These are phyloP conservation scores for Entrophospora sp. DNA, from an alignment of 192 early-diverging fungal species.

Conservation along the genomic window DNA sequence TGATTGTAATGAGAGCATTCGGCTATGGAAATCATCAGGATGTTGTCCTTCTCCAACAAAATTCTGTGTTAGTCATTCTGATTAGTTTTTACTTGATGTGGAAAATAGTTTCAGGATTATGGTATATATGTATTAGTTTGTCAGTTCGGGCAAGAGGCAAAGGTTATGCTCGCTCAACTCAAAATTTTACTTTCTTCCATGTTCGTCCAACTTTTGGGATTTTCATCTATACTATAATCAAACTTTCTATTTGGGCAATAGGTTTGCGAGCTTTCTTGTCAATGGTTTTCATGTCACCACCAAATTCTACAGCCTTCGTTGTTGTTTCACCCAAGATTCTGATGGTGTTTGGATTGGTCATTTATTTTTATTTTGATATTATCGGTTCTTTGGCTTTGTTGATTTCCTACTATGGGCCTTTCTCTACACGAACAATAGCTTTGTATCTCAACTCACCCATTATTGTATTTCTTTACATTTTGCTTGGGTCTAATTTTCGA, in stretches of 20 bases:
- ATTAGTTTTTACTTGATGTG: conserved; percentile 7
- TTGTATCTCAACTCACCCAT: conserved; percentile 5
- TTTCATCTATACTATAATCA: not conserved
- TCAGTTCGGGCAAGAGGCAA: not conserved
- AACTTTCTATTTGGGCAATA: not conserved
- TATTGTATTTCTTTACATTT: not conserved
- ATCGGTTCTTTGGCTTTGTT: conserved; percentile 2
- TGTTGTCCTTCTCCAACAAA: not conserved
- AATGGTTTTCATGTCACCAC: not conserved
- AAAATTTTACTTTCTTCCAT: too few species aligned
- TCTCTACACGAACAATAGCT: not conserved
- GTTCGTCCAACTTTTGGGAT: not conserved
- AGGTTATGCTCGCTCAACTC: too few species aligned
- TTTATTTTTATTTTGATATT: conserved; percentile 4
- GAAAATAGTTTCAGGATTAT: not conserved
- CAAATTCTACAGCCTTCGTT: not conserved
- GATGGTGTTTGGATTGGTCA: conserved; percentile 13
- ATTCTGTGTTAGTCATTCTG: not conserved
- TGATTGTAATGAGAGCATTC: not conserved
- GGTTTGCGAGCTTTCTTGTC: not conserved
- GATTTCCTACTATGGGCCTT: conserved; percentile 9
- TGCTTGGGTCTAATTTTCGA: not conserved
- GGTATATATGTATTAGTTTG: not conserved
- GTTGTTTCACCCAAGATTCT: not conserved
- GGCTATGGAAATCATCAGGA: not conserved